Evolutionary conservation across 441 rosid genomes (phyloP), one percentile per base, ranked within the genome.

Genomic region (Aleurites moluccanus): DNA sequence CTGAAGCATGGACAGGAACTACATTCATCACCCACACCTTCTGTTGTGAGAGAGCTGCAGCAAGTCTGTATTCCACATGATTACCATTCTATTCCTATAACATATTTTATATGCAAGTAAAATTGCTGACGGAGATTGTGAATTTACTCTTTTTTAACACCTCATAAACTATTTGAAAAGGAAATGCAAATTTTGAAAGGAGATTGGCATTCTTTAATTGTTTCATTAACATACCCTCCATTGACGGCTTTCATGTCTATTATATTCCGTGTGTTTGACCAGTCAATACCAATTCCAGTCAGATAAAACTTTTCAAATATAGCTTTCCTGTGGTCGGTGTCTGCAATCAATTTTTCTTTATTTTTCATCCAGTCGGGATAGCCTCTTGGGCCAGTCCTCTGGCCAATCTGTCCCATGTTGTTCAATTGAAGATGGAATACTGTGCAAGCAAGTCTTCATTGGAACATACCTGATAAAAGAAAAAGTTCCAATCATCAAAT

Each of bases 391-490:
- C 97, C 99, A 94, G 81, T 91, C 97, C 79, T 89, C 95, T 23
- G 98, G 98, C 97, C 98, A 94, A 52, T 92, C 98, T 42, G 95
- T 83, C 61, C 98, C 98, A 38, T 84, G 97, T 63, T 92, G 94
- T 77, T 94, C 97, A 67, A 92, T 90, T 68, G 97, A 83, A 28
- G 94, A 83, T n/a, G 98, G 97, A 81, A 92, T 82, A 25, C 86
- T 67, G 73, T 92, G 91, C 85, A 94, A 72, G 82, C 98, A 94
- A 40, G 76, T 80, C 80, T 88, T 91, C 86, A 94, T 84, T 20
- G 88, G 85, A 81, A 90, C 88, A 83, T 94, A 89, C 97, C 98
- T 94, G 80, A 72, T 77, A 21, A 44, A n/a, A 56, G 33, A 73
- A 28, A 53, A 33, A 30, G 44, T 63, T 55, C 56, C 27, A 16